phyloP scores from a whole-genome alignment of 805 yeast species.

The Starmerella vitae region DNA sequence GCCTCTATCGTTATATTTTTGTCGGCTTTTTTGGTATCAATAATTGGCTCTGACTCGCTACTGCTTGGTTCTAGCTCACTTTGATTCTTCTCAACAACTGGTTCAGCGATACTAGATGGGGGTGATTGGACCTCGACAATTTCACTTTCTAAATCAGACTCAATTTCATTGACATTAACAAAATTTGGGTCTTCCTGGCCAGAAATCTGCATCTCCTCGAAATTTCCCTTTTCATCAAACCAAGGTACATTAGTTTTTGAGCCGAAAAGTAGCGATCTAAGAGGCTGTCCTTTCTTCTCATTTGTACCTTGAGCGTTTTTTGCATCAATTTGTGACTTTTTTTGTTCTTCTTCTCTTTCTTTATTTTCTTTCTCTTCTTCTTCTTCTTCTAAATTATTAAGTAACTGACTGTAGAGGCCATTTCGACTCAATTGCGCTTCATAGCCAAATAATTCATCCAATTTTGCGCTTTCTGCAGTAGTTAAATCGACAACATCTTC shows the following conservation, averaged over 20 bases:
- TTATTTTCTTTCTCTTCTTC: slow-evolving; percentile 1
- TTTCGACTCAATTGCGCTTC: slow-evolving; percentile 22
- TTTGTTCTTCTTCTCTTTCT: no score
- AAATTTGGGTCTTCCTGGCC: slow-evolving; percentile 12
- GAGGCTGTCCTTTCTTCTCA: no score
- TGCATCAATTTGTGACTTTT: slow-evolving; percentile 15
- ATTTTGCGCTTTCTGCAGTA: slow-evolving; percentile 7
- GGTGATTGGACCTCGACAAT: slow-evolving; percentile 3
- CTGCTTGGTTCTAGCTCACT: no score
- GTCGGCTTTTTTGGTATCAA: no score
- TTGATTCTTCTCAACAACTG: not conserved
- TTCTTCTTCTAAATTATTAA: slow-evolving; percentile 6
- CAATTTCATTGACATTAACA: slow-evolving; percentile 34
- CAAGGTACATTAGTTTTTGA: slow-evolving; percentile 14
- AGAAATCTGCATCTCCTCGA: slow-evolving; percentile 10
- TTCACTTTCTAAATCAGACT: slow-evolving; percentile 5
- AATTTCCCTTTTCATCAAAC: slow-evolving; percentile 6
- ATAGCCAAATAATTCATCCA: slow-evolving; percentile 17
- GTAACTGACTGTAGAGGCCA: slow-evolving; percentile 16
- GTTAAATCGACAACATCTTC: slow-evolving; percentile 4
- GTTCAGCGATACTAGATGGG: not conserved
- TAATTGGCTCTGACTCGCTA: no score
- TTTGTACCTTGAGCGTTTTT: not conserved
- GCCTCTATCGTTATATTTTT: no score
- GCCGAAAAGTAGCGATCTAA: not conserved